A percentile compares a stretch with the other conserved stretches of the same genome.
phyloP scores from a whole-genome alignment of 495 filamentous ascomycete species.

The Podospora pseudocomata region DNA sequence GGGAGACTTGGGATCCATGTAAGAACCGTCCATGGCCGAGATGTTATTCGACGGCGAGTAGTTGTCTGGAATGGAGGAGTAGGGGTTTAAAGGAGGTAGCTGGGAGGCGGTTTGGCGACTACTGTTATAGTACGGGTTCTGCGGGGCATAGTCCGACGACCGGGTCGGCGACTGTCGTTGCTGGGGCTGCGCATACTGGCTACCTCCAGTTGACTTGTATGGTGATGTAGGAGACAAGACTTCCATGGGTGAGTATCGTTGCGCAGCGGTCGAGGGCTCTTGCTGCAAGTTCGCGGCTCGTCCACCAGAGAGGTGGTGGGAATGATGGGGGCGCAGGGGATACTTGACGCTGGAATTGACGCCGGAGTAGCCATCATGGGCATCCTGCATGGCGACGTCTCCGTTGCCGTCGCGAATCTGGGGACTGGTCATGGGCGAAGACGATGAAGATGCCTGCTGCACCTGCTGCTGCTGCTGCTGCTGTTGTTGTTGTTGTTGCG shows the following conservation, averaged over 20 bases:
- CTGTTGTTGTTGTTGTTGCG: constrained; percentile 35
- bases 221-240: constrained; percentile 57
- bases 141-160: constrained; percentile 43
- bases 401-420: constrained; percentile 70
- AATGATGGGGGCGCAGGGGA: constrained; percentile 65
- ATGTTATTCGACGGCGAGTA: constrained; percentile 65
- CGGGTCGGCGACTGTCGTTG: constrained; percentile 52
- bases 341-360: constrained; percentile 60
- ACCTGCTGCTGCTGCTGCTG: constrained; percentile 3
- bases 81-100: constrained; percentile 69
- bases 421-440: constrained; percentile 63
- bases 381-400: constrained; percentile 91
- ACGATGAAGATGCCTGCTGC: constrained; percentile 41
- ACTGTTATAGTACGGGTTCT: constrained; percentile 46
- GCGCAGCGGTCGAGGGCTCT: constrained; percentile 77
- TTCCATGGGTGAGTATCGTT: constrained; percentile 95
- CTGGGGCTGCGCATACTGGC: constrained; percentile 41
- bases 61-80: constrained; percentile 54
- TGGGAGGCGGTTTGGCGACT: constrained; percentile 46
- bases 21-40: constrained; percentile 65
- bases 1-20: constrained; percentile 73
- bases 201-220: constrained; percentile 42
- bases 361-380: constrained; percentile 72
- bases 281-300: constrained; percentile 53
- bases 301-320: constrained; percentile 51